phyloP scores from a whole-genome alignment of 2,329 filamentous ascomycete species.

The Colletotrichum euphorbiae region DNA sequence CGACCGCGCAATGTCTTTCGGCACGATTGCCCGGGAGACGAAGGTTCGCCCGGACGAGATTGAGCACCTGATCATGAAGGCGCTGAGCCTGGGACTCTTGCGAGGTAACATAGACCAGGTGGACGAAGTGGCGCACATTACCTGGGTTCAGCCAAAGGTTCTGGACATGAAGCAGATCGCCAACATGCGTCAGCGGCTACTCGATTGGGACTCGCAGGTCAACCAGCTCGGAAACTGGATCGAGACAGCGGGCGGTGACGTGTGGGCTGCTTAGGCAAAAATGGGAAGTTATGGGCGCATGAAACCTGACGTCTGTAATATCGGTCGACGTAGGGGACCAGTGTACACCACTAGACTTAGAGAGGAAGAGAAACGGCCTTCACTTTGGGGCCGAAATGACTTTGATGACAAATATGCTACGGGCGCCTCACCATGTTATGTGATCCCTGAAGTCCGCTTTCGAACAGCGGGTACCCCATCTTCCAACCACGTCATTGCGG shows the following conservation, averaged over 20 bases:
- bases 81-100: constrained; percentile 90
- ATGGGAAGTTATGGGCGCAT: constrained; percentile 9
- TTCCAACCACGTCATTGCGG: no score
- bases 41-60: constrained; percentile 93
- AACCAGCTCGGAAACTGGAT: constrained; percentile 98
- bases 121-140: constrained; percentile 91
- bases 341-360: constrained; percentile 40
- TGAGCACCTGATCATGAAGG: constrained; percentile 99
- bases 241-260: constrained; percentile 91
- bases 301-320: constrained; percentile 16
- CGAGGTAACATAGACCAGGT: constrained; percentile 97
- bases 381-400: constrained; percentile 28
- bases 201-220: constrained; percentile 96
- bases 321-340: constrained; percentile 20
- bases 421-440: not conserved
- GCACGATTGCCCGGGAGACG: constrained; percentile 88
- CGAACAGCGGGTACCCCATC: no score
- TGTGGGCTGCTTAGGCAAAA: constrained; percentile 81
- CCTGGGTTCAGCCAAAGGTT: constrained; percentile 99
- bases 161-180: constrained; percentile 95
- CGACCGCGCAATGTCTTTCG: constrained; percentile 93
- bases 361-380: constrained; percentile 24
- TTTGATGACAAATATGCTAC: constrained; percentile 29
- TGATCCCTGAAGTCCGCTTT: not conserved
- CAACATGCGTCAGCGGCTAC: constrained; percentile 86